Evolutionary conservation across 1,139 yeast genomes (phyloP).

Genomic region (Magnusiomyces fungicola): DNA sequence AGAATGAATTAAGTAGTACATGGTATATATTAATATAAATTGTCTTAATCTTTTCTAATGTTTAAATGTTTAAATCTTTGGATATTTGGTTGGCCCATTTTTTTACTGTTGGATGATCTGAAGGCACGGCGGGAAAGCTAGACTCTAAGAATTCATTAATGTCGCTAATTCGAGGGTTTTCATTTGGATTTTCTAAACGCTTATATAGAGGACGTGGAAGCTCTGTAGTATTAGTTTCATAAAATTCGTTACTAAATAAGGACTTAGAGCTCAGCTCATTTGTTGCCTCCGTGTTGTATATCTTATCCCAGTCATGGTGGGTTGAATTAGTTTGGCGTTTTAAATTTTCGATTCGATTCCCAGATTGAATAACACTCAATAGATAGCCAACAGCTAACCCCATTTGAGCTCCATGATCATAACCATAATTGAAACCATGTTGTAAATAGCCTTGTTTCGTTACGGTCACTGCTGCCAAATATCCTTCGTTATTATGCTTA

Average conservation of each 20-base stretch:
- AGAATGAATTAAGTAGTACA: too few species aligned
- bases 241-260: conserved; percentile 42
- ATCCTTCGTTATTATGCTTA: conserved; percentile 72
- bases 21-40: too few species aligned
- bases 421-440: conserved; percentile 67
- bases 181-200: too few species aligned
- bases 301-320: neutral
- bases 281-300: conserved; percentile 31
- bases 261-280: conserved; percentile 43
- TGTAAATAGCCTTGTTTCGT: conserved; percentile 64
- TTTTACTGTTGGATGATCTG: too few species aligned
- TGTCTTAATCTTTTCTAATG: too few species aligned
- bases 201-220: conserved; percentile 26
- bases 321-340: conserved; percentile 5
- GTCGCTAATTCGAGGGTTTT: too few species aligned
- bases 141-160: too few species aligned
- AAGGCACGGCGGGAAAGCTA: too few species aligned
- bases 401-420: conserved; percentile 57
- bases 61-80: too few species aligned
- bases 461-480: conserved; percentile 60
- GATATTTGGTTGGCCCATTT: too few species aligned
- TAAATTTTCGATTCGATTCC: neutral
- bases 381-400: conserved; percentile 58
- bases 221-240: conserved; percentile 40
- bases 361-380: conserved; percentile 38